These are phyloP conservation scores for Nemania sp. DNA, from an alignment of 2,329 filamentous ascomycete species.

Conservation along the genomic window DNA sequence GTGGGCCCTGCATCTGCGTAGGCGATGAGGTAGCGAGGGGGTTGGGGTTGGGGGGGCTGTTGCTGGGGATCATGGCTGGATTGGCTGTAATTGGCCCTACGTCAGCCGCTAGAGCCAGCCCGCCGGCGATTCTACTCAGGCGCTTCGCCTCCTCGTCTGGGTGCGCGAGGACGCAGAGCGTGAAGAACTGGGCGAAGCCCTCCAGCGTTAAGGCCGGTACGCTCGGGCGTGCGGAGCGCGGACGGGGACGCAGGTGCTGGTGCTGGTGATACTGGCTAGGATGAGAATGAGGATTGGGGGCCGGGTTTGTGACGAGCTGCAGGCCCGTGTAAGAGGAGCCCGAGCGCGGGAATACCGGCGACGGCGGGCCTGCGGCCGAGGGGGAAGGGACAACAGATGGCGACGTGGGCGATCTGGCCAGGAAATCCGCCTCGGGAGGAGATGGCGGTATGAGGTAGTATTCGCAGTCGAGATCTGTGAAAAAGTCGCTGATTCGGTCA, in stretches of 20 bases:
- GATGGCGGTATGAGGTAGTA: conserved; percentile 72
- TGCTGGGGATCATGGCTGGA: not conserved
- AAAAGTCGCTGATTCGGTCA: conserved; percentile 69
- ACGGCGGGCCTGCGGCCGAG: conserved; percentile 19
- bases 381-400: conserved; percentile 19
- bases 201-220: conserved; percentile 74
- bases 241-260: conserved; percentile 9
- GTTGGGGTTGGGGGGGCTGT: conserved; percentile 1
- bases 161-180: conserved; percentile 77
- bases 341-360: conserved; percentile 32
- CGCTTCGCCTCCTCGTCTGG: conserved; percentile 80
- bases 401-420: conserved; percentile 51
- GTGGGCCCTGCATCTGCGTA: conserved; percentile 1
- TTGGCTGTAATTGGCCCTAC: not conserved
- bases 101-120: conserved; percentile 73
- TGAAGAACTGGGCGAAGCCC: conserved; percentile 80
- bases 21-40: conserved; percentile 48
- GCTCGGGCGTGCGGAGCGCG: conserved; percentile 58
- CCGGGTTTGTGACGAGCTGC: not conserved
- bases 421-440: conserved; percentile 17
- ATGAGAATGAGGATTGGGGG: too few relatives aligned
- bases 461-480: conserved; percentile 66
- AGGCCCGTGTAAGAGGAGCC: conserved; percentile 31
- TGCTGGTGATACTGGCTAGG: not conserved
- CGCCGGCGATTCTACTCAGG: conserved; percentile 73